Evolutionary conservation across 805 yeast species (phyloP).

Genomic region (Yarrowia alimentaria): DNA sequence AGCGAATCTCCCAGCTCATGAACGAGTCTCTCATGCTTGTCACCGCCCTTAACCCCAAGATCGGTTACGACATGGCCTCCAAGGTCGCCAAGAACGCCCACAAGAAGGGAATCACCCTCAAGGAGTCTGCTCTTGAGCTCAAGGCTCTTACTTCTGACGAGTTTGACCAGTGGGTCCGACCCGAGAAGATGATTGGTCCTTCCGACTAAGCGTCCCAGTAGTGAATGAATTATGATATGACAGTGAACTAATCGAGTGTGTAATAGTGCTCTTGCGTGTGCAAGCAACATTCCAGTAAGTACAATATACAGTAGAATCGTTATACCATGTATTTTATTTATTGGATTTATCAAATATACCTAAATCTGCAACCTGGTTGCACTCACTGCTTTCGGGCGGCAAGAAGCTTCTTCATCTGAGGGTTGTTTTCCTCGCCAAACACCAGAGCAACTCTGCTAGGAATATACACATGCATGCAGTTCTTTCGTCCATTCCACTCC

Average conservation of each 20-base stretch:
- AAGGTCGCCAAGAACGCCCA: slow-evolving; percentile 99
- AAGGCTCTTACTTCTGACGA: slow-evolving; percentile 79
- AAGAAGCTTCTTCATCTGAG: too few relatives aligned
- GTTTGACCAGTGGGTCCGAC: slow-evolving; percentile 95
- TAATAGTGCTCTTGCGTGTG: background rate
- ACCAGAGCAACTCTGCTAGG: slow-evolving; percentile 76
- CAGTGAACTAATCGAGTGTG: background rate
- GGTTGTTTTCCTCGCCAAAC: too few relatives aligned
- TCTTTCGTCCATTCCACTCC: slow-evolving; percentile 75
- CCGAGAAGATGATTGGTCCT: slow-evolving; percentile 98
- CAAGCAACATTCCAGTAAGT: too few relatives aligned
- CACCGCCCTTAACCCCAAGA: slow-evolving; percentile 97
- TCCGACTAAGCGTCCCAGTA: slow-evolving; percentile 38
- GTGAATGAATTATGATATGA: slow-evolving; percentile 14
- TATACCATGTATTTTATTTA: too few relatives aligned
- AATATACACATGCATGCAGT: slow-evolving; percentile 72
- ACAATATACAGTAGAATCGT: too few relatives aligned
- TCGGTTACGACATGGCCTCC: slow-evolving; percentile 96
- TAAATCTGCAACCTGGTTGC: too few relatives aligned
- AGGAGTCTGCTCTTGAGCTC: slow-evolving; percentile 90
- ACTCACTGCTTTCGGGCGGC: too few relatives aligned
- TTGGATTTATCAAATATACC: too few relatives aligned
- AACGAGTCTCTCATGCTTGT: slow-evolving; percentile 97
- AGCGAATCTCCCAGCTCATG: slow-evolving; percentile 80
- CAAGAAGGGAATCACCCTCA: slow-evolving; percentile 93